A percentile compares a stretch with the other conserved stretches of the same genome.
Evolutionary conservation across 1,139 yeast genomes (phyloP).

Genomic region (Blastobotrys buckinghamii): DNA sequence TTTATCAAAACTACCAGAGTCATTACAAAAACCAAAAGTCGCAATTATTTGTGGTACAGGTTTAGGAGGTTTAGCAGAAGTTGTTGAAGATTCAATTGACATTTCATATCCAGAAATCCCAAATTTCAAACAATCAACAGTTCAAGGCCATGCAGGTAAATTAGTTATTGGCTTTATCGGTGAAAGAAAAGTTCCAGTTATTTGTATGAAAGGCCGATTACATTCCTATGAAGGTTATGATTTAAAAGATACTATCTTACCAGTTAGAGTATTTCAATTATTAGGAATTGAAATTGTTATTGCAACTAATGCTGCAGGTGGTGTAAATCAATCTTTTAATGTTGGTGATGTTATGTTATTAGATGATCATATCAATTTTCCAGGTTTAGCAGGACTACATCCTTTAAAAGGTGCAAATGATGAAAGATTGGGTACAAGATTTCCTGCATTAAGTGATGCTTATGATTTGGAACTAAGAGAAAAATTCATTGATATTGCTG

Average conservation of each 20-base stretch:
- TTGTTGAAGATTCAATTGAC: slow-evolving; percentile 42
- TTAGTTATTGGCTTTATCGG: slow-evolving; percentile 77
- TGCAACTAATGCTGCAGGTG: slow-evolving; percentile 94
- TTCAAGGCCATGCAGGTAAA: slow-evolving; percentile 84
- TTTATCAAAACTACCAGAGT: slow-evolving; percentile 23
- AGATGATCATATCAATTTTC: slow-evolving; percentile 81
- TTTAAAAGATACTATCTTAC: slow-evolving; percentile 76
- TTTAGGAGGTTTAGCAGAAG: slow-evolving; percentile 78
- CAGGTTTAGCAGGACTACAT: slow-evolving; percentile 85
- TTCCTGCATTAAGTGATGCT: slow-evolving; percentile 84
- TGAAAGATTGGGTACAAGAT: slow-evolving; percentile 75
- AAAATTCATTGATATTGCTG: slow-evolving; percentile 43
- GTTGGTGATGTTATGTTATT: slow-evolving; percentile 92
- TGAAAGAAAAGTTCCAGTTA: slow-evolving; percentile 62
- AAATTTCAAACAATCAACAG: slow-evolving; percentile 70
- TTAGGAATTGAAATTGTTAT: slow-evolving; percentile 58
- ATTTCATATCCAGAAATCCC: slow-evolving; percentile 69
- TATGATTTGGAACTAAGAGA: slow-evolving; percentile 67
- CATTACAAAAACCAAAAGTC: slow-evolving; percentile 37
- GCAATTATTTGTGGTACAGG: slow-evolving; percentile 95
- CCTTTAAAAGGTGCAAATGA: slow-evolving; percentile 87
- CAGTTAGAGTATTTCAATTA: slow-evolving; percentile 66
- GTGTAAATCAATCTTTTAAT: slow-evolving; percentile 54
- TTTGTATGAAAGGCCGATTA: slow-evolving; percentile 89
- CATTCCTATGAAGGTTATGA: slow-evolving; percentile 91